Conservation (phyloP, 495 filamentous ascomycete genomes). For the Emericellopsis terricola region DNA sequence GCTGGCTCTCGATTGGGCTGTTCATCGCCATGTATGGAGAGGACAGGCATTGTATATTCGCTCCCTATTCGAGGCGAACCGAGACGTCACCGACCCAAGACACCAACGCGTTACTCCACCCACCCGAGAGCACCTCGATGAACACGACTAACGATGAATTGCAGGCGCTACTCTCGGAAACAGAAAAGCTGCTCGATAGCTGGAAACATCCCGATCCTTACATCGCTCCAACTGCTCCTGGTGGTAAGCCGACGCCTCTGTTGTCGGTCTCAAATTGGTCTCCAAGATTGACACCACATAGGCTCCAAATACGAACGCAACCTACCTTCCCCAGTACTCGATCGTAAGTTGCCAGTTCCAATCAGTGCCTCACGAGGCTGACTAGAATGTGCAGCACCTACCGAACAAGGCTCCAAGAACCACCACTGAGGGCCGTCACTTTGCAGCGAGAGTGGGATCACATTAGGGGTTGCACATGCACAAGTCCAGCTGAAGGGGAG, state of each 20-base stretch:
- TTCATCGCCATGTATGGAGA: constrained; percentile 81
- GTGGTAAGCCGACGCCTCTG: constrained; percentile 45
- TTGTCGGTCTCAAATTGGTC: neutral
- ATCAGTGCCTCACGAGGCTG: neutral
- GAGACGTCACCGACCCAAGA: constrained; percentile 65
- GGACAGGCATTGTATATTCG: constrained; percentile 92
- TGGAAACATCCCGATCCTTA: constrained; percentile 99
- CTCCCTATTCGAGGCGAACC: constrained; percentile 88
- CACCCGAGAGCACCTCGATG: neutral
- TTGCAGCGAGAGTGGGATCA: too few species aligned
- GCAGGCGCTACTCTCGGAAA: constrained; percentile 65
- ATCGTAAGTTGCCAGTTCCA: constrained; percentile 40
- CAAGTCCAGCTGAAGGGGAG: too few species aligned
- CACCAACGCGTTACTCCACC: constrained; percentile 54
- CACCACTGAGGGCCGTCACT: neutral
- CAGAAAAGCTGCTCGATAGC: constrained; percentile 70
- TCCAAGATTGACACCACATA: constrained; percentile 13
- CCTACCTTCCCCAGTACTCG: constrained; percentile 56
- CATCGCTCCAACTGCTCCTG: constrained; percentile 69
- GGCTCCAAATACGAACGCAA: constrained; percentile 96
- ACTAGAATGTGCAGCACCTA: neutral
- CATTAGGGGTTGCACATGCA: too few species aligned
- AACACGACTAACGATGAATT: constrained; percentile 1
- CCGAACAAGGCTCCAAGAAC: neutral
- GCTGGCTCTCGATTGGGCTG: constrained; percentile 84